Conservation (phyloP, 1,284 basidiomycete genomes). For the Inonotus obliquus region DNA sequence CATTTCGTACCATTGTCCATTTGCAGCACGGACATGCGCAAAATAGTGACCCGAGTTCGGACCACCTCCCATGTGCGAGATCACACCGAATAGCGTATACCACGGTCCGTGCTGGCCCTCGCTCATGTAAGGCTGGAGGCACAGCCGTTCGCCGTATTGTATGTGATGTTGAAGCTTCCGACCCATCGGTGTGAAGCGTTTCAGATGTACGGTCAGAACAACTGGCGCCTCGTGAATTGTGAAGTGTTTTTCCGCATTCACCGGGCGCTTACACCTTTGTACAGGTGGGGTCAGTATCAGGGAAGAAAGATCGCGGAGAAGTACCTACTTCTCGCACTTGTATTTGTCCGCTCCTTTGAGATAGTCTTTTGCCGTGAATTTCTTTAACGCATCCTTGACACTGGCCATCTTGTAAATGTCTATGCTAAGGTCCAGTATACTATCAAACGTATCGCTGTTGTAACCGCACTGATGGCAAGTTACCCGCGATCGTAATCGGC, state of each 20-base stretch:
- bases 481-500: slow-evolving; percentile 88
- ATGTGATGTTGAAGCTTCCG: slow-evolving; percentile 80
- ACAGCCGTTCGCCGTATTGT: slow-evolving; percentile 76
- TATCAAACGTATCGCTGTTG: slow-evolving; percentile 96
- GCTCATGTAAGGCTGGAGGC: slow-evolving; percentile 81
- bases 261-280: slow-evolving; percentile 80
- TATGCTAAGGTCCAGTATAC: slow-evolving; percentile 88
- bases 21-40: slow-evolving; percentile 73
- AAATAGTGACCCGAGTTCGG: slow-evolving; percentile 97
- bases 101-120: slow-evolving; percentile 66
- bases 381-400: slow-evolving; percentile 74
- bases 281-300: slow-evolving; percentile 5
- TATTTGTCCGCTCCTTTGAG: slow-evolving; percentile 94
- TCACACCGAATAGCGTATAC: slow-evolving; percentile 91
- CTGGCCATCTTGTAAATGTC: slow-evolving; percentile 70
- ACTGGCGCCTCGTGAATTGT: slow-evolving; percentile 84
- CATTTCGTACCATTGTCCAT: slow-evolving; percentile 85
- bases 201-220: slow-evolving; percentile 95
- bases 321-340: slow-evolving; percentile 92
- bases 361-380: slow-evolving; percentile 80
- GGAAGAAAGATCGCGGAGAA: not conserved
- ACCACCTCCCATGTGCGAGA: slow-evolving; percentile 89
- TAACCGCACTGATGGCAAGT: slow-evolving; percentile 81
- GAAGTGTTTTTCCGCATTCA: slow-evolving; percentile 85
- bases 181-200: slow-evolving; percentile 90